Base-by-base conservation (phyloP, 768 basidiomycete species). In the Psilocybe subaeruginosa region DNA sequence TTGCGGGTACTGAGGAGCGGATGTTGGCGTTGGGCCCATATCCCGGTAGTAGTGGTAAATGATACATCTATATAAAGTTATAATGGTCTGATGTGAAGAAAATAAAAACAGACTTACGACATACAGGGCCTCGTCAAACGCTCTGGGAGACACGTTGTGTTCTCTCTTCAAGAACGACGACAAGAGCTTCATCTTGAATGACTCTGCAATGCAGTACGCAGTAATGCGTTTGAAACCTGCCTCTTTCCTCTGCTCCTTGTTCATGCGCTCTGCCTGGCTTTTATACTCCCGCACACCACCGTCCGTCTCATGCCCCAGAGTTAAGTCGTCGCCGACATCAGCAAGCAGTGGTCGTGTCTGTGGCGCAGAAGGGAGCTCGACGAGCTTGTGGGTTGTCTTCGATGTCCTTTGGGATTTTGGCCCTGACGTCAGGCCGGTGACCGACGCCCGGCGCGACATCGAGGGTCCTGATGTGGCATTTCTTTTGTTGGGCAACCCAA, bases 61-160 rank as follows among this genome's bases (percentile, higher is more conserved):
- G 91, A 70, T 98, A 97, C 79, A 96, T 89, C 95, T 95, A 43
- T 14, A 43, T 14, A 17, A 4, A 49, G 60, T 23, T 41, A 33
- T 41, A 41, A 6, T 9, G 39, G 16, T 8, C 4, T 19, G 19
- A 23, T 23, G 19, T 46, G 8, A 8, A 4, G 11, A 41, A 8
- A 41, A 37, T 30, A 50, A 14, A 17, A 29, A 14, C 64, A 46
- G 29, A 82, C 92, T 77, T 63, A 96, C 95, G 59, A 88, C 91
- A 78, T 97, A 97, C 62, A 97, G 75, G 0, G 95, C 95, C 75
- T 98, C 96, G 72, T 97, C 96, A 66, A 93, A 98, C 0, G 93
- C 83, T 61, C 96, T 81, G 1, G 89, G 93, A 8, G 77, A 81
- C 9, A 96, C 95, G 57, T 95, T 97, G 72, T 98, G 96, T 70